Conservation (phyloP, 495 filamentous ascomycete genomes). For the Penicillium parvum region DNA sequence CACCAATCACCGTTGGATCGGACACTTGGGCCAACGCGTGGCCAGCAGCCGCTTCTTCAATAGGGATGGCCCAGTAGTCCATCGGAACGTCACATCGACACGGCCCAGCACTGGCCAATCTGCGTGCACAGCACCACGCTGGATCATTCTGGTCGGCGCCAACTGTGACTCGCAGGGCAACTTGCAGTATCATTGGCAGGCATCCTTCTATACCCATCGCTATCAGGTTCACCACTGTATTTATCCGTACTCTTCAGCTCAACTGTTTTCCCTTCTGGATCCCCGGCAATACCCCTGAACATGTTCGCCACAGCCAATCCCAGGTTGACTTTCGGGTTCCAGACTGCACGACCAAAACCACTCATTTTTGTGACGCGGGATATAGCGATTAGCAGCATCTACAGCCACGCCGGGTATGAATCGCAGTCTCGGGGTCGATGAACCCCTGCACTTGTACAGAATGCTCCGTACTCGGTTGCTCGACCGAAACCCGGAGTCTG, state of each 20-base stretch:
- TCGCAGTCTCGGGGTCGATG: background rate
- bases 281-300: background rate
- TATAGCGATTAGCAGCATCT: background rate
- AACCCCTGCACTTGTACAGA: background rate
- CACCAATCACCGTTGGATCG: conserved; percentile 10
- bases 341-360: background rate
- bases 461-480: background rate
- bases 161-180: background rate
- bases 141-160: background rate
- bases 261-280: background rate
- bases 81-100: conserved; percentile 2
- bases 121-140: background rate
- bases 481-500: background rate
- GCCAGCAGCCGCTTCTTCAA: conserved; percentile 16
- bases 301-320: background rate
- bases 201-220: too few relatives aligned
- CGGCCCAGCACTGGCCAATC: conserved; percentile 4
- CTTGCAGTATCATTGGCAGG: background rate
- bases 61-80: conserved; percentile 7
- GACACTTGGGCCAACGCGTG: conserved; percentile 21
- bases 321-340: background rate
- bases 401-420: background rate
- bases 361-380: conserved; percentile 6
- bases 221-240: too few relatives aligned
- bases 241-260: background rate